Percentiles rank a stretch among this genome's conserved stretches.
These are phyloP conservation scores for Penicillium griseofulvum DNA, from an alignment of 2,329 filamentous ascomycete species.

Conservation along the genomic window DNA sequence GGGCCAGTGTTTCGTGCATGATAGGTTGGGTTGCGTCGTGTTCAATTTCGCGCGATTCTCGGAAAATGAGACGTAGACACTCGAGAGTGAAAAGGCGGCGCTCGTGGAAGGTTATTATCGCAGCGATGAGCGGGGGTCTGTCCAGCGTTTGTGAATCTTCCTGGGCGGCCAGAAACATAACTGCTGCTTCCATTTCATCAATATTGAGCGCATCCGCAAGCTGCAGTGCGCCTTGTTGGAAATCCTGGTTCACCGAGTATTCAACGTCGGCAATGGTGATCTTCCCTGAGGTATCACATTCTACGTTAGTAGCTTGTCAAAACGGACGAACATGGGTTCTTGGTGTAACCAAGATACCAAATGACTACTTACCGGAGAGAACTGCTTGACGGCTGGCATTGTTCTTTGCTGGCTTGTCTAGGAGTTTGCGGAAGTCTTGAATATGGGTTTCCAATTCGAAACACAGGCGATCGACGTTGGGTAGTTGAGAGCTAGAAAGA, in stretches of 20 bases:
- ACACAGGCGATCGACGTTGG: constrained; percentile 67
- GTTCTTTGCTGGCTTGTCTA: constrained; percentile 73
- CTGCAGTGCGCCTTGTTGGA: constrained; percentile 76
- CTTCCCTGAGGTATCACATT: constrained; percentile 58
- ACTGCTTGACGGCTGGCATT: constrained; percentile 71
- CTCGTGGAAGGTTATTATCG: constrained; percentile 84
- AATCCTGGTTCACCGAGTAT: constrained; percentile 80
- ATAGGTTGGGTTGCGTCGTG: constrained; percentile 54
- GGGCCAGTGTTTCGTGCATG: constrained; percentile 56
- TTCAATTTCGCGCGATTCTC: constrained; percentile 64
- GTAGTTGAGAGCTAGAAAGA: constrained; percentile 67
- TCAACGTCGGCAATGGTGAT: constrained; percentile 69
- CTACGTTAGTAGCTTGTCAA: constrained; percentile 17
- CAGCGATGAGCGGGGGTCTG: constrained; percentile 70
- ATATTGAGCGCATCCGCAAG: constrained; percentile 86
- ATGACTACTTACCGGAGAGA: constrained; percentile 57
- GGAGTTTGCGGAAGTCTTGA: constrained; percentile 65
- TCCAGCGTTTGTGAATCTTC: constrained; percentile 67
- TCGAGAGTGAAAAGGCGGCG: constrained; percentile 79
- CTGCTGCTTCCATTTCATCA: constrained; percentile 81
- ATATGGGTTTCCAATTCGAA: constrained; percentile 64
- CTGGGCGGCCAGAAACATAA: constrained; percentile 71
- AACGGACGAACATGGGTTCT: not conserved
- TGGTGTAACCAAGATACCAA: not conserved
- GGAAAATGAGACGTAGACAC: constrained; percentile 75